Conservation (phyloP, 2,329 filamentous ascomycete species). For the Biscogniauxia marginata region DNA sequence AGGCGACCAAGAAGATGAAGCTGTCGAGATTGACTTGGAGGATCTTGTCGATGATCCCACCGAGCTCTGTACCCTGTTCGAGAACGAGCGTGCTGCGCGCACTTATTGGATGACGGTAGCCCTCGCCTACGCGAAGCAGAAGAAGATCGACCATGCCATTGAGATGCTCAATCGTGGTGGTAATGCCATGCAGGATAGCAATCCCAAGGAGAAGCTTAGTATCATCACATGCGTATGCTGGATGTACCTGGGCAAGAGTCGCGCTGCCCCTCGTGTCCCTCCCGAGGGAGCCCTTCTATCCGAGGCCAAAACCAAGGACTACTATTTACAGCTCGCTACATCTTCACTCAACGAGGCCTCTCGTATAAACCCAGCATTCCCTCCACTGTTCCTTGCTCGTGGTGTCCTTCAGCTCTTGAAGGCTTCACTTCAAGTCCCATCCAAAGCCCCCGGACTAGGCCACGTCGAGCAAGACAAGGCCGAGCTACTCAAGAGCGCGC, state of each 20-base stretch:
- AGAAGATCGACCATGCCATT: slow-evolving; percentile 82
- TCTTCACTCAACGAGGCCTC: slow-evolving; percentile 92
- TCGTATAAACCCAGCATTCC: slow-evolving; percentile 87
- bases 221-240: slow-evolving; percentile 84
- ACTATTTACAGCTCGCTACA: slow-evolving; percentile 88
- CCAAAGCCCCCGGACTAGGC: slow-evolving; percentile 62
- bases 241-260: slow-evolving; percentile 87
- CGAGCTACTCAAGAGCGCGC: slow-evolving; percentile 78
- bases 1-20: slow-evolving; percentile 64
- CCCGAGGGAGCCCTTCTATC: slow-evolving; percentile 63
- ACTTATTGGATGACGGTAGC: slow-evolving; percentile 98
- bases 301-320: slow-evolving; percentile 87
- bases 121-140: slow-evolving; percentile 93
- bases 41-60: slow-evolving; percentile 91
- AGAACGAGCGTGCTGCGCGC: slow-evolving; percentile 88
- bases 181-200: slow-evolving; percentile 66
- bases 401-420: slow-evolving; percentile 86
- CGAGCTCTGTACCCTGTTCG: slow-evolving; percentile 90
- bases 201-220: slow-evolving; percentile 78
- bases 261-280: slow-evolving; percentile 66
- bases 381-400: slow-evolving; percentile 85
- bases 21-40: slow-evolving; percentile 89
- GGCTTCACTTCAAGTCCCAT: slow-evolving; percentile 77
- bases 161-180: slow-evolving; percentile 73
- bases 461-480: slow-evolving; percentile 69